Conservation (phyloP, 352 stramenopile genomes). For the Globisporangium echinulatum region DNA sequence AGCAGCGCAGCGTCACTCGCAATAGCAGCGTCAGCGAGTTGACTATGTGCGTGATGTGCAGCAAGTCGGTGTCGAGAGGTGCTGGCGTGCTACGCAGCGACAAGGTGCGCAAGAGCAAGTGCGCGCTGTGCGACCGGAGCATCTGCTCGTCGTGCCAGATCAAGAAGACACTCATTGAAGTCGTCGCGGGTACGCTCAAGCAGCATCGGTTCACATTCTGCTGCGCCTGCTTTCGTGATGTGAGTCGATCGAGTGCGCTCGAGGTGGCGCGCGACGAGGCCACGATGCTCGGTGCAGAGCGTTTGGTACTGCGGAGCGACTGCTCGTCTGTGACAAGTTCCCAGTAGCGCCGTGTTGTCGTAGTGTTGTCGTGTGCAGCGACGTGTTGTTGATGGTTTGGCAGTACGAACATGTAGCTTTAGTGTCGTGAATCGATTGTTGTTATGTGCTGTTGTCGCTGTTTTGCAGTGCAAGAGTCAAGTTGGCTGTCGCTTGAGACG, state of each 20-base stretch:
- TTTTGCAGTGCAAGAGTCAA: no score
- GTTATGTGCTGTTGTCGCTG: no score
- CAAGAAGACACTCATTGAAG: slow-evolving; percentile 8
- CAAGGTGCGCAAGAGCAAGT: slow-evolving; percentile 2
- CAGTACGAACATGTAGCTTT: no score
- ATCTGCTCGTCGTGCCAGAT: slow-evolving; percentile 8
- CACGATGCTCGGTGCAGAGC: no score
- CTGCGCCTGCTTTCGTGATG: neutral
- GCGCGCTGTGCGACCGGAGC: slow-evolving; percentile 3
- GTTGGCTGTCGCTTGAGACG: no score
- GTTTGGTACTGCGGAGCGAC: no score
- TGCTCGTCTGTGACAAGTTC: no score
- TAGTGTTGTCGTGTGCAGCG: no score
- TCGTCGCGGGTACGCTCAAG: neutral
- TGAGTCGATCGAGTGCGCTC: neutral
- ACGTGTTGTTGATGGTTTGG: no score
- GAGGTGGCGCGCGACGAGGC: neutral
- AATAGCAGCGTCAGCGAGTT: neutral
- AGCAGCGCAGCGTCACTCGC: slow-evolving; percentile 42
- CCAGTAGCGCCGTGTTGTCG: no score
- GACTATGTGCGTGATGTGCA: slow-evolving; percentile 1
- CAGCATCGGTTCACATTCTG: slow-evolving; percentile 7
- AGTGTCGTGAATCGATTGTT: no score
- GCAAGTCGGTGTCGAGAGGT: slow-evolving; percentile 1
- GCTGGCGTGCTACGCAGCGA: neutral